Conservation (phyloP, 164 flowering plant species). For the Magnolia sinica region DNA sequence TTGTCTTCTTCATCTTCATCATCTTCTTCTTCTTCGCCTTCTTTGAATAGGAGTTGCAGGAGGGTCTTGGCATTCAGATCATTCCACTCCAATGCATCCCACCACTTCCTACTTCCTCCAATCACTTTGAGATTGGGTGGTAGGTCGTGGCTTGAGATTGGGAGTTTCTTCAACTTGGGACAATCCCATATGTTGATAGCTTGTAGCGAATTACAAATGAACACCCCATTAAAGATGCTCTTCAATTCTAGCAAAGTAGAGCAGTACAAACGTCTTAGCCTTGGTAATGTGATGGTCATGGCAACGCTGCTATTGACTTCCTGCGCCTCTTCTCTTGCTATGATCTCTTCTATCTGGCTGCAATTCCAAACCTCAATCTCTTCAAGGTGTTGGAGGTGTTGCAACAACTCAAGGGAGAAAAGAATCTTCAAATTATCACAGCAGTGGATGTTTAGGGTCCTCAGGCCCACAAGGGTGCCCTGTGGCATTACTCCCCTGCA, state of each 20-base stretch:
- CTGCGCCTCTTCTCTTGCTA: not conserved
- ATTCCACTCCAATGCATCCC: conserved; percentile 13
- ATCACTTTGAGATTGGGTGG: not conserved
- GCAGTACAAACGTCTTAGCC: not conserved
- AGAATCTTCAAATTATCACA: not conserved
- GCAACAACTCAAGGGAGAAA: not conserved
- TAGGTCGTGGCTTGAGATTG: not conserved
- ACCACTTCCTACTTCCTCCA: conserved; percentile 6
- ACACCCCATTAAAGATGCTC: not conserved
- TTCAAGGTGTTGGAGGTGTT: not conserved
- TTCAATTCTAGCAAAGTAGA: not conserved
- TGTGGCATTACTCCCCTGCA: too few species aligned
- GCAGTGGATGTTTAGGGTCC: not conserved
- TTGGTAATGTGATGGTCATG: not conserved
- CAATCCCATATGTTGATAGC: not conserved
- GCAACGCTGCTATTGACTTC: too few species aligned
- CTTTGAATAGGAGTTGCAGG: not conserved
- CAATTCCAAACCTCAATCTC: not conserved
- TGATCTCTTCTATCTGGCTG: not conserved
- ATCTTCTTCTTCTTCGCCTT: not conserved
- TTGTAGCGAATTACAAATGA: not conserved
- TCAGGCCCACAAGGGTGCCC: not conserved
- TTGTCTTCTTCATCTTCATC: conserved; percentile 29
- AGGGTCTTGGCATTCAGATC: not conserved
- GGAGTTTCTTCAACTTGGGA: conserved; percentile 10